phyloP scores from a whole-genome alignment of 1,139 yeast genomes.

The Arxiozyma slooffiae region DNA sequence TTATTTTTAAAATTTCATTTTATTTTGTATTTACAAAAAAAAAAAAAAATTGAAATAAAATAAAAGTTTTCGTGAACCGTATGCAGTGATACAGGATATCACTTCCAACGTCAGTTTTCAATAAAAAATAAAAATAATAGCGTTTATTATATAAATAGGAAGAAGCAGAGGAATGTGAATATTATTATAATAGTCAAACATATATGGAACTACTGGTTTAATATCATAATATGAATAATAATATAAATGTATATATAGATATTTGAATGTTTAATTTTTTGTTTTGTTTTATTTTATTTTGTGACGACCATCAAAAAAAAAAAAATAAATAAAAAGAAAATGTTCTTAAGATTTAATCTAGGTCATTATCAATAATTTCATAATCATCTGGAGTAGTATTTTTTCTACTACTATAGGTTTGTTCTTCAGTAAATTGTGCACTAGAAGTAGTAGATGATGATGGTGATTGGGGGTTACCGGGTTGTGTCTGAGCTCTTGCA shows the following conservation, averaged over 20 bases:
- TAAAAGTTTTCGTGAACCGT: not conserved
- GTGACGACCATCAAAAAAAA: not conserved
- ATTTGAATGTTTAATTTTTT: no score
- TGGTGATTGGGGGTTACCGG: not conserved
- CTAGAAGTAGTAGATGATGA: not conserved
- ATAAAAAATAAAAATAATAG: no score
- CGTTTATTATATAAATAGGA: no score
- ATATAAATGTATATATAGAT: not conserved
- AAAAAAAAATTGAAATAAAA: no score
- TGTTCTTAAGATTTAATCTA: not conserved
- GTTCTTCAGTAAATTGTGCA: not conserved
- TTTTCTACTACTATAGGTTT: not conserved
- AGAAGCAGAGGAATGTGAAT: not conserved
- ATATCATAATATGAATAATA: not conserved
- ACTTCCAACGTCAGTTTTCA: not conserved
- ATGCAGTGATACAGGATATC: not conserved
- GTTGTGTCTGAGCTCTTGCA: not conserved
- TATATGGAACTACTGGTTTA: not conserved
- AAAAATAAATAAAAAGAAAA: no score
- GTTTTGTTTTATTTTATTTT: not conserved
- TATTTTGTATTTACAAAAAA: no score
- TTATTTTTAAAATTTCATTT: no score
- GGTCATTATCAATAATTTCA: constrained; percentile 2
- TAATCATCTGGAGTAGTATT: not conserved
- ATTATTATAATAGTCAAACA: not conserved